phyloP scores from a whole-genome alignment of 2,329 filamentous ascomycete species.

The Westerdykella aurantiaca region DNA sequence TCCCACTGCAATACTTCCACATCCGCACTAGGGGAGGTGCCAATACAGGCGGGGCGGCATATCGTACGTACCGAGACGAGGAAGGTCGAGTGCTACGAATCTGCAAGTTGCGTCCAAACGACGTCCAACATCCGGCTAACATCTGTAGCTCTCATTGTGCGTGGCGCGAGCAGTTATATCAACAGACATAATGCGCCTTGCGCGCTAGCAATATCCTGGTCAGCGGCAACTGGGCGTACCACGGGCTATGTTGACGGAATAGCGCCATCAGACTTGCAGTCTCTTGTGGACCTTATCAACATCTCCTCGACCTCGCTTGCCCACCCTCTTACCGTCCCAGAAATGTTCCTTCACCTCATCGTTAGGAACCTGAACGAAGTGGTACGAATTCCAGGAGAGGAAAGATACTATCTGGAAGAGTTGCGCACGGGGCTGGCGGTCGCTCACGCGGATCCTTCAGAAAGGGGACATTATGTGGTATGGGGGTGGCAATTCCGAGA shows the following conservation, averaged over 20 bases:
- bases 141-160: conserved; percentile 1
- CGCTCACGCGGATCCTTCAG: not conserved
- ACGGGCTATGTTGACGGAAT: conserved; percentile 2
- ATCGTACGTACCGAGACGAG: not conserved
- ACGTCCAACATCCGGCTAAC: not conserved
- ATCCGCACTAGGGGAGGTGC: conserved; percentile 1
- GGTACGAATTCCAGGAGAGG: conserved; percentile 3
- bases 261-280: not conserved
- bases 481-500: conserved; percentile 1
- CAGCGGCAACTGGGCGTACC: conserved; percentile 1
- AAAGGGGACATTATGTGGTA: not conserved
- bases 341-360: conserved; percentile 6
- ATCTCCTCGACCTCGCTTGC: not conserved
- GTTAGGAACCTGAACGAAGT: conserved; percentile 2
- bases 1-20: conserved; percentile 5
- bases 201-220: conserved; percentile 1
- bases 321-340: conserved; percentile 3
- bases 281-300: not conserved
- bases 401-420: conserved; percentile 3
- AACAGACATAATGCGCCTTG: not conserved
- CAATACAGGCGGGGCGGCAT: conserved; percentile 1
- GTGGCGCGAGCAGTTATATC: conserved; percentile 1
- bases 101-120: conserved; percentile 1
- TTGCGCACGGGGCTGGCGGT: not conserved
- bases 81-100: conserved; percentile 2